Conservation (phyloP, 371 early-diverging fungal species). For the Umbelopsis sp. region DNA sequence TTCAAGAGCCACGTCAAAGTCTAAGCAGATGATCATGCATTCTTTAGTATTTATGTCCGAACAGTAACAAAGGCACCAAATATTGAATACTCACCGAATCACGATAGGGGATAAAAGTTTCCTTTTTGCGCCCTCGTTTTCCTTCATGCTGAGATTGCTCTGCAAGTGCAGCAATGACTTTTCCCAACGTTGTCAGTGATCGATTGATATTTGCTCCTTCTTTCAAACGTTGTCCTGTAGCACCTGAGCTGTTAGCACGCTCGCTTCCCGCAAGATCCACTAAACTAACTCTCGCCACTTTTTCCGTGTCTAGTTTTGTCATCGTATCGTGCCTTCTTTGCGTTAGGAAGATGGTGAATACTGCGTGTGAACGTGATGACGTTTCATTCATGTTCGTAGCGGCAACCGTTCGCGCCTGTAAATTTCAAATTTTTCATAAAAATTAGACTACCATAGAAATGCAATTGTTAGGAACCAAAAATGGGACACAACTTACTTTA, state of each 20-base stretch:
- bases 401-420: constrained; percentile 83
- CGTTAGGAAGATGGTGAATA: constrained; percentile 85
- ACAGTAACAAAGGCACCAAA: not conserved
- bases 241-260: constrained; percentile 92
- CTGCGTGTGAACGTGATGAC: constrained; percentile 92
- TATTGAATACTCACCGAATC: constrained; percentile 66
- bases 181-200: constrained; percentile 92
- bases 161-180: constrained; percentile 94
- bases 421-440: not conserved
- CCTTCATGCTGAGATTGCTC: constrained; percentile 54
- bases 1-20: constrained; percentile 93
- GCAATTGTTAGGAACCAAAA: too few species aligned
- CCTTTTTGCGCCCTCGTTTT: constrained; percentile 47
- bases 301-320: constrained; percentile 66
- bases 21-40: constrained; percentile 21
- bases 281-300: constrained; percentile 72
- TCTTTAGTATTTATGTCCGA: not conserved
- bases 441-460: not conserved
- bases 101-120: constrained; percentile 76
- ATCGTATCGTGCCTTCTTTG: constrained; percentile 58
- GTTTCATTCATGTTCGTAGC: constrained; percentile 96
- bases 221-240: constrained; percentile 91
- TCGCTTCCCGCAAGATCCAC: constrained; percentile 96
- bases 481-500: constrained; percentile 45
- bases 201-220: constrained; percentile 99